phyloP scores from a whole-genome alignment of 768 basidiomycete species.

The Collybiopsis luxurians region DNA sequence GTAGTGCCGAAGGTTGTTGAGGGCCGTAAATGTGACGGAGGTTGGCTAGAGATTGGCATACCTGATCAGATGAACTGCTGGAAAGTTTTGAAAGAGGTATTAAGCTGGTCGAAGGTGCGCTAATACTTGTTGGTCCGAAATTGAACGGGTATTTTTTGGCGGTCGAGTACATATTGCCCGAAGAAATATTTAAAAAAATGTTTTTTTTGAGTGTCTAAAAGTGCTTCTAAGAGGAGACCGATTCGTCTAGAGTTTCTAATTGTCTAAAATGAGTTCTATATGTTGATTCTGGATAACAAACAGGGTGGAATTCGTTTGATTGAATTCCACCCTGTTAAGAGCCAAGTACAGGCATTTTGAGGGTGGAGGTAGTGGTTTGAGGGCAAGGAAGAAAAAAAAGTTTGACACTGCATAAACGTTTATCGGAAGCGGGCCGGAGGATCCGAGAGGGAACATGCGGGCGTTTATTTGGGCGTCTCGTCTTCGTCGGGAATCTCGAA shows the following conservation, averaged over 20 bases:
- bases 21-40: constrained; percentile 55
- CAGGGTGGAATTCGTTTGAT: background rate
- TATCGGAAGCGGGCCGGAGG: no score
- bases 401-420: no score
- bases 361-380: no score
- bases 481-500: no score
- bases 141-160: background rate
- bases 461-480: no score
- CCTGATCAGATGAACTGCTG: constrained; percentile 28
- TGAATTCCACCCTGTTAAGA: background rate
- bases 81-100: constrained; percentile 50
- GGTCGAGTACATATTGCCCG: background rate
- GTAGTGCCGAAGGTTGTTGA: constrained; percentile 22
- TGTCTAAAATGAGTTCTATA: no score
- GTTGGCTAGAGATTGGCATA: constrained; percentile 38
- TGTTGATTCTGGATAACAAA: background rate
- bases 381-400: no score
- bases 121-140: constrained; percentile 9
- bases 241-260: no score
- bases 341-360: background rate
- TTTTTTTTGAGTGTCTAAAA: background rate
- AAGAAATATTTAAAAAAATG: background rate
- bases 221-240: background rate
- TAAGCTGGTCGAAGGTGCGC: constrained; percentile 50
- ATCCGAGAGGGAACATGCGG: no score